A percentile compares a stretch with the other conserved stretches of the same genome.
phyloP scores from a whole-genome alignment of 495 filamentous ascomycete genomes.

The Neurospora terricola region DNA sequence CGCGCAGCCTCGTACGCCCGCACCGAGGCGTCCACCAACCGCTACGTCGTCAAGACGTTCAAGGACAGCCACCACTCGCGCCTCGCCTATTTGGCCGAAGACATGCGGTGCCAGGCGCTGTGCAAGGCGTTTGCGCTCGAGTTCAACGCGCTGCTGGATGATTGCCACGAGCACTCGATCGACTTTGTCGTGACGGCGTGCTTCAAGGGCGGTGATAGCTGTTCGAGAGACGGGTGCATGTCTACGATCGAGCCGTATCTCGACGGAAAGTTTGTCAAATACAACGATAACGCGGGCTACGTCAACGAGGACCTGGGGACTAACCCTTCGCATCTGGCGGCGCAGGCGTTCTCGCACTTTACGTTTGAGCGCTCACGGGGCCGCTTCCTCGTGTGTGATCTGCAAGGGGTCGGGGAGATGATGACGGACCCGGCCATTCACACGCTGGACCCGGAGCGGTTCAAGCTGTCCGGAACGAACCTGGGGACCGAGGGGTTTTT shows the following conservation, averaged over 20 bases:
- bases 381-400: constrained; percentile 22
- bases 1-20: constrained; percentile 25
- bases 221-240: background rate
- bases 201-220: constrained; percentile 6
- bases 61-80: constrained; percentile 11
- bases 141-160: constrained; percentile 22
- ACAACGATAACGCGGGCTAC: constrained; percentile 26
- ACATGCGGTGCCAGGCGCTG: constrained; percentile 26
- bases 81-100: constrained; percentile 25
- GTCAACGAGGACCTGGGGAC: constrained; percentile 19
- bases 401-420: constrained; percentile 25
- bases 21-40: constrained; percentile 14
- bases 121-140: constrained; percentile 33
- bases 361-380: constrained; percentile 32
- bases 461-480: constrained; percentile 22
- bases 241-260: constrained; percentile 30
- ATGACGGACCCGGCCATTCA: constrained; percentile 31
- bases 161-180: constrained; percentile 9
- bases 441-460: constrained; percentile 19
- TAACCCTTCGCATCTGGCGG: constrained; percentile 17
- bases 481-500: constrained; percentile 22
- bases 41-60: constrained; percentile 27
- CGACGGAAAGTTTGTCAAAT: constrained; percentile 27
- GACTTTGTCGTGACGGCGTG: constrained; percentile 28
- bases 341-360: constrained; percentile 35